phyloP scores from a whole-genome alignment of 192 early-diverging fungal species.

The Coemansia asiatica region DNA sequence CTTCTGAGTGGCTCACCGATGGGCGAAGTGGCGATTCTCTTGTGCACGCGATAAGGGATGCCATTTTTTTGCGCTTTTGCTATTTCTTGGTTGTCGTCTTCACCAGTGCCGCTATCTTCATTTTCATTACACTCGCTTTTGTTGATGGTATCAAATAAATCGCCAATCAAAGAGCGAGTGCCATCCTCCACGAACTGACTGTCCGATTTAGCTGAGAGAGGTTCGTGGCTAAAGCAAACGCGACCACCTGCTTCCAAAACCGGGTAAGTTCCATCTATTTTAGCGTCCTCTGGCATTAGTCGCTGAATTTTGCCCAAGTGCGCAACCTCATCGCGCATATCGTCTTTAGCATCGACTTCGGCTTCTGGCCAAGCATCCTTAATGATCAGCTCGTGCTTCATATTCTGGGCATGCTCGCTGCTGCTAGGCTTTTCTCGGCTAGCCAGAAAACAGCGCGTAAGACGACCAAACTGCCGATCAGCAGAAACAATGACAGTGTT shows the following conservation, averaged over 20 bases:
- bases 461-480: slow-evolving; percentile 1
- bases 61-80: not conserved
- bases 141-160: not conserved
- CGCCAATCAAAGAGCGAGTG: not conserved
- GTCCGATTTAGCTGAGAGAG: not conserved
- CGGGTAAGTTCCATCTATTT: not conserved
- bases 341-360: not conserved
- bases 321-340: not conserved
- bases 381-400: not conserved
- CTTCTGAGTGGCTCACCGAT: not conserved
- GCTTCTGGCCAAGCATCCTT: slow-evolving; percentile 1
- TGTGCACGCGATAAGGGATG: not conserved
- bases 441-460: not conserved
- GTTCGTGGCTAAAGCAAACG: not conserved
- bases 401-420: not conserved
- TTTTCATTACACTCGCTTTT: too few species aligned
- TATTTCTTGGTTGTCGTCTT: not conserved
- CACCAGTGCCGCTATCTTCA: too few species aligned
- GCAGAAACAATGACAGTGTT: not conserved
- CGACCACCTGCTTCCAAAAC: not conserved
- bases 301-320: not conserved
- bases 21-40: not conserved
- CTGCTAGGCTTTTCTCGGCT: not conserved
- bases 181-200: not conserved
- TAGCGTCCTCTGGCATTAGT: not conserved